Conservation (phyloP, 1,139 yeast species). For the Geotrichum restrictum region DNA sequence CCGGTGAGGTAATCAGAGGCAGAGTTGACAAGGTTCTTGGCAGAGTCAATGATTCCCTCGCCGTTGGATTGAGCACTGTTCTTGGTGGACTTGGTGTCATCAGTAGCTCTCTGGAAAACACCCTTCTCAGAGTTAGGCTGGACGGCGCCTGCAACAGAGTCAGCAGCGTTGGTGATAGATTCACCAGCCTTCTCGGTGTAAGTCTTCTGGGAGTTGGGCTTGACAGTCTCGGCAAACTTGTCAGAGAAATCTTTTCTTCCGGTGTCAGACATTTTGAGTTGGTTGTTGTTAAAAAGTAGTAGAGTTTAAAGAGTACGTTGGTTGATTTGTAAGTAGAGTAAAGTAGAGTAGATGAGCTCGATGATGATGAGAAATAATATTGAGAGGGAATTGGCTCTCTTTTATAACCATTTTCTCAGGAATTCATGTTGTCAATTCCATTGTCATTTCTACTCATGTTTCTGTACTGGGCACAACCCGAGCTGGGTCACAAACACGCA, state of each 20-base stretch:
- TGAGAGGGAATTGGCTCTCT: not conserved
- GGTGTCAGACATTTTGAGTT: constrained; percentile 28
- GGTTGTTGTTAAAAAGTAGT: not conserved
- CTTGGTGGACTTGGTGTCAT: constrained; percentile 35
- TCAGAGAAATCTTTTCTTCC: constrained; percentile 75
- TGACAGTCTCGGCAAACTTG: constrained; percentile 61
- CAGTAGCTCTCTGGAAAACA: constrained; percentile 61
- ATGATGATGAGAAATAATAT: constrained; percentile 2
- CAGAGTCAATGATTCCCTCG: constrained; percentile 20
- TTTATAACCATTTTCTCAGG: not conserved
- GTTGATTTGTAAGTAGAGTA: not conserved
- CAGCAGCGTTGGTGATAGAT: constrained; percentile 58
- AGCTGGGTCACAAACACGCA: not conserved
- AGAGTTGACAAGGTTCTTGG: constrained; percentile 20
- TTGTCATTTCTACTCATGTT: not conserved
- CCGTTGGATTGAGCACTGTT: constrained; percentile 13
- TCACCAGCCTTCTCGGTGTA: constrained; percentile 68
- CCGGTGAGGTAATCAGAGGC: constrained; percentile 21
- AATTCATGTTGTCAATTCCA: not conserved
- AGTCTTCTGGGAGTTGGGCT: constrained; percentile 70
- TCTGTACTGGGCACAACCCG: constrained; percentile 1
- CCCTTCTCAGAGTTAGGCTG: constrained; percentile 69
- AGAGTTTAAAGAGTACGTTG: not conserved
- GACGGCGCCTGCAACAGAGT: constrained; percentile 55
- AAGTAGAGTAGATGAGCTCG: not conserved